phyloP scores from a whole-genome alignment of 1,284 basidiomycete genomes.

The Malassezia obtusa region DNA sequence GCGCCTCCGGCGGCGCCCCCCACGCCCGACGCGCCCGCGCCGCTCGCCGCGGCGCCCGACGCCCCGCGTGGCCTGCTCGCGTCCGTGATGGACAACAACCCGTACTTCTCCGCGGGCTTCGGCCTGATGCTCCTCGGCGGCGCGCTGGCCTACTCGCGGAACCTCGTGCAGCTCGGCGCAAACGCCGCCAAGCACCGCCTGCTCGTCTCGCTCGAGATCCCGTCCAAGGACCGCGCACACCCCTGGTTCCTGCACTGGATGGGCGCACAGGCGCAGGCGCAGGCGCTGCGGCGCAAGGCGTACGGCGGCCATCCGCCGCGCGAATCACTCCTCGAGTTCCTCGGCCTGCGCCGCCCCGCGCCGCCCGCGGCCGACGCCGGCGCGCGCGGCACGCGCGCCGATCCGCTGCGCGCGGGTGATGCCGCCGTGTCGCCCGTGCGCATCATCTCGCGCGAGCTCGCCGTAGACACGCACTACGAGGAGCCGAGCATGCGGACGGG shows the following conservation, averaged over 20 bases:
- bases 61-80: neutral
- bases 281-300: conserved; percentile 34
- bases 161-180: conserved; percentile 60
- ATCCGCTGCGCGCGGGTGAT: conserved; percentile 48
- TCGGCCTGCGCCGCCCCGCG: conserved; percentile 22
- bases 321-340: conserved; percentile 32
- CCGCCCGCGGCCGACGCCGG: neutral
- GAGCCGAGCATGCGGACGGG: conserved; percentile 12
- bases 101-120: conserved; percentile 42
- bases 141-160: conserved; percentile 26
- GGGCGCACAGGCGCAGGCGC: conserved; percentile 54
- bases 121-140: conserved; percentile 46
- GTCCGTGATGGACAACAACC: conserved; percentile 26
- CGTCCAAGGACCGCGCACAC: conserved; percentile 87
- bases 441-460: conserved; percentile 63
- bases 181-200: conserved; percentile 73
- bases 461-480: conserved; percentile 66
- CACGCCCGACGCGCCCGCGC: neutral
- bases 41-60: neutral
- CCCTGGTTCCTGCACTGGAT: conserved; percentile 98
- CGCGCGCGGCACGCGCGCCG: neutral
- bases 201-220: conserved; percentile 90
- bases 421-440: conserved; percentile 48
- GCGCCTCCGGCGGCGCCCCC: neutral
- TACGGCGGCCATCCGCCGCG: conserved; percentile 27